Evolutionary conservation across 176 grass and related monocot genomes (phyloP).

Genomic region (Bothriochloa decipiens): DNA sequence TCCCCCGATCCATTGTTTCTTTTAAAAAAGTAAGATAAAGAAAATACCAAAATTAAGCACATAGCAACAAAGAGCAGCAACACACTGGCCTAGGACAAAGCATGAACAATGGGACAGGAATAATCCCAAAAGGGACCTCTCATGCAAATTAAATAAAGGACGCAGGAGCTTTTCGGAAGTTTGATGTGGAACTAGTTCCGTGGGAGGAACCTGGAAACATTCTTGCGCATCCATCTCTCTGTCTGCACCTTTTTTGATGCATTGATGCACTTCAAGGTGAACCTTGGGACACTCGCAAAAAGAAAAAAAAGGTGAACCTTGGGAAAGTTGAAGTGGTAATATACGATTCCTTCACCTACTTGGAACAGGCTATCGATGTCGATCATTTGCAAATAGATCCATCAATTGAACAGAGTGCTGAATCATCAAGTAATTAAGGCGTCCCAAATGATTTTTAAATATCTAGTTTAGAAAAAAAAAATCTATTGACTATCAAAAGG

Average conservation of each 20-base stretch:
- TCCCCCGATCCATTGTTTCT: not conserved
- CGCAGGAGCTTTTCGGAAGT: slow-evolving; percentile 2
- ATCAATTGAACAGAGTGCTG: not conserved
- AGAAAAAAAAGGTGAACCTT: not conserved
- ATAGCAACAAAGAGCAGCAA: not conserved
- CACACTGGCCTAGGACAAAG: slow-evolving; percentile 14
- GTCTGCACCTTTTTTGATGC: not conserved
- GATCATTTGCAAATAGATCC: not conserved
- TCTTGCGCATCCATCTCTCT: slow-evolving; percentile 25
- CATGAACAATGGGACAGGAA: slow-evolving; percentile 24
- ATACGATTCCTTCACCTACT: slow-evolving; percentile 12
- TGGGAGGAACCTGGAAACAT: slow-evolving; percentile 41
- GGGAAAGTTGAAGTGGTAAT: not conserved
- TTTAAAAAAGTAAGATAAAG: not conserved
- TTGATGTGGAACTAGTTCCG: slow-evolving; percentile 42
- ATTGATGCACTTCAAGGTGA: not conserved
- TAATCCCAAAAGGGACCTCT: slow-evolving; percentile 39
- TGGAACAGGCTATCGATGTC: not conserved
- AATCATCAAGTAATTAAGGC: not conserved
- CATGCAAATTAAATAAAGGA: slow-evolving; percentile 32
- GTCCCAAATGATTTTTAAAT: too few species aligned
- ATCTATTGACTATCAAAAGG: too few species aligned
- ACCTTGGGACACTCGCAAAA: not conserved
- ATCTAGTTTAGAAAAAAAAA: too few species aligned
- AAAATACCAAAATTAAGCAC: not conserved